Conservation (phyloP, 345 rosid species). For the Camelina laxa region DNA sequence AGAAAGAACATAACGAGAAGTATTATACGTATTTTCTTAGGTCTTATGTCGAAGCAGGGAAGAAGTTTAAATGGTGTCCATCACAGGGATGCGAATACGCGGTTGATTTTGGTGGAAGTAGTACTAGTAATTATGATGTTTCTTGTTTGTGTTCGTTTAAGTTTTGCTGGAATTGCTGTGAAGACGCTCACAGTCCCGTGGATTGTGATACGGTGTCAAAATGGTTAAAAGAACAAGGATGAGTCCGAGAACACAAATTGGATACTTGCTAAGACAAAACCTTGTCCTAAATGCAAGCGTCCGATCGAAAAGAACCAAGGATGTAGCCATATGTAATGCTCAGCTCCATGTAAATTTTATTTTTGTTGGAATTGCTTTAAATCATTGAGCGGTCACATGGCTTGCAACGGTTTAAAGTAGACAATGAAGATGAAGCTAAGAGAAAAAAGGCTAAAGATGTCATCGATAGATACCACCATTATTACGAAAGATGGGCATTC, state of each 20-base stretch:
- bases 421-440: neutral
- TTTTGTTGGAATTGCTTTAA: conserved; percentile 41
- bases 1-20: conserved; percentile 19
- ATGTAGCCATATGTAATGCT: conserved; percentile 40
- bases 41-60: conserved; percentile 79
- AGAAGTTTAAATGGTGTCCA: conserved; percentile 98
- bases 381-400: neutral
- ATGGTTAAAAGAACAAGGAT: conserved; percentile 29
- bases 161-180: conserved; percentile 40
- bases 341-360: neutral
- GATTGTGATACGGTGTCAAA: conserved; percentile 33
- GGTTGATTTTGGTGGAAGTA: conserved; percentile 8
- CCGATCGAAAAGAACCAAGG: conserved; percentile 40
- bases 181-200: conserved; percentile 43
- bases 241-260: conserved; percentile 39
- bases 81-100: conserved; percentile 92
- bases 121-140: conserved; percentile 25
- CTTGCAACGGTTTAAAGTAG: conserved; percentile 28
- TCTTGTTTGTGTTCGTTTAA: conserved; percentile 35
- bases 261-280: conserved; percentile 42
- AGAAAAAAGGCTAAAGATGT: conserved; percentile 1
- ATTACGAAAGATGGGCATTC: conserved; percentile 35
- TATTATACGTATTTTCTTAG: conserved; percentile 33
- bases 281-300: conserved; percentile 43
- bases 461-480: conserved; percentile 26